These are phyloP conservation scores for Isochrysis galbana DNA, from an alignment of 78 protist species.

Conservation along the genomic window DNA sequence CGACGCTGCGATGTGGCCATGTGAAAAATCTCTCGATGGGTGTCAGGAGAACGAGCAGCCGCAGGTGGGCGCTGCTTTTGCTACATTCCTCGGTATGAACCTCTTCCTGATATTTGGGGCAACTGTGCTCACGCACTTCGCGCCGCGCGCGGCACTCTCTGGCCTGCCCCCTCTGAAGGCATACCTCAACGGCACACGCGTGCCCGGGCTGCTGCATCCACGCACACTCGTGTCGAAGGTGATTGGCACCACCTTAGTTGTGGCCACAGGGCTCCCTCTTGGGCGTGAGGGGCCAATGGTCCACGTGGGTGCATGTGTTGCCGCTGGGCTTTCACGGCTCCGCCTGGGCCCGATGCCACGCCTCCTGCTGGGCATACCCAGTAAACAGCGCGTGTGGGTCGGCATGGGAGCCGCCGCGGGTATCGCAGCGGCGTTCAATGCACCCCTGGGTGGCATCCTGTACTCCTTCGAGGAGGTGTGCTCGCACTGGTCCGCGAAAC, in stretches of 20 bases:
- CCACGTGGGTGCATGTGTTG: slow-evolving; percentile 79
- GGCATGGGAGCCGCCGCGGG: slow-evolving; percentile 93
- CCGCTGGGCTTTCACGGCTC: neutral
- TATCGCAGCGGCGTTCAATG: slow-evolving; percentile 91
- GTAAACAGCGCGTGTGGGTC: slow-evolving; percentile 35
- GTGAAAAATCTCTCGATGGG: too few species aligned
- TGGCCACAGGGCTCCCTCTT: slow-evolving; percentile 48
- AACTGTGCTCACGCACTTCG: neutral
- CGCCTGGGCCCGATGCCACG: neutral
- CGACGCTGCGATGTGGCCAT: neutral
- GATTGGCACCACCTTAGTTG: slow-evolving; percentile 64
- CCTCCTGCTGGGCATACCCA: neutral
- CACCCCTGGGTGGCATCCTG: slow-evolving; percentile 93
- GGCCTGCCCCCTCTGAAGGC: slow-evolving; percentile 86
- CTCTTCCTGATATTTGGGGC: neutral
- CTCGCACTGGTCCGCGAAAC: slow-evolving; percentile 68
- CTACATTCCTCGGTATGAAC: neutral
- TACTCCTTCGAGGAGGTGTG: slow-evolving; percentile 85
- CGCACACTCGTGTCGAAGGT: slow-evolving; percentile 69
- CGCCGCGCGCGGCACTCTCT: neutral
- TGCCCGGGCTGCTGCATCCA: slow-evolving; percentile 28
- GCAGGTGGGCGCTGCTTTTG: neutral
- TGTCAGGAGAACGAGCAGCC: neutral
- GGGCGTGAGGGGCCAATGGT: slow-evolving; percentile 90
- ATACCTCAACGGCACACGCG: slow-evolving; percentile 39